A percentile compares a stretch with the other conserved stretches of the same genome.
Conservation (phyloP, 306 rosid species). For the Sindora glabra region DNA sequence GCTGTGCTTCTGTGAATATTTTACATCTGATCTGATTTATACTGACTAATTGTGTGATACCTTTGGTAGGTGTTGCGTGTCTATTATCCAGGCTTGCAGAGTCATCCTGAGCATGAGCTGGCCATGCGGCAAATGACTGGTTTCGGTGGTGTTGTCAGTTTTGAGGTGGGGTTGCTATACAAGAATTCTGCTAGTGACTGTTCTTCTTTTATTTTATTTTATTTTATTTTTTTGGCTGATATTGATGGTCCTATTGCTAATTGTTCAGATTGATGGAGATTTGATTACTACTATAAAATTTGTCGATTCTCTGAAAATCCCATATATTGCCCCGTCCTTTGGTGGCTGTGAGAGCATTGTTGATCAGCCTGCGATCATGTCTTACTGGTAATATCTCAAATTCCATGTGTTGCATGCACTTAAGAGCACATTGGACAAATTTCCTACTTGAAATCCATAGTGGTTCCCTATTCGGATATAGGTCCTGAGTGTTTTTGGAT, state of each 20-base stretch:
- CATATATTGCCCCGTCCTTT: slow-evolving; percentile 90
- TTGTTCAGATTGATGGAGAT: slow-evolving; percentile 77
- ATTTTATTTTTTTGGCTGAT: neutral
- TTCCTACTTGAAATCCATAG: no score
- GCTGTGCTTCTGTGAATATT: no score
- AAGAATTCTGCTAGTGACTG: no score
- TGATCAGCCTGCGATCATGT: slow-evolving; percentile 96
- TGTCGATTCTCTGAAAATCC: slow-evolving; percentile 78
- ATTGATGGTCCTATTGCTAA: neutral
- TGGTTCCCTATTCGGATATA: no score
- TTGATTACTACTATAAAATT: slow-evolving; percentile 55
- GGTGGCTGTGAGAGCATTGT: slow-evolving; percentile 99
- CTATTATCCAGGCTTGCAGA: slow-evolving; percentile 83
- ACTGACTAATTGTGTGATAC: slow-evolving; percentile 12
- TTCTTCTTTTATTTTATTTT: slow-evolving; percentile 5
- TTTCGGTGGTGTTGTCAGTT: slow-evolving; percentile 94
- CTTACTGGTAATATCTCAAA: slow-evolving; percentile 58
- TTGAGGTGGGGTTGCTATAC: slow-evolving; percentile 72
- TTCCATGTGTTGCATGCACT: neutral
- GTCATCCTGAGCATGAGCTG: slow-evolving; percentile 91
- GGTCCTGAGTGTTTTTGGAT: no score
- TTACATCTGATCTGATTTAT: neutral
- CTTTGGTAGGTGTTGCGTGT: slow-evolving; percentile 71
- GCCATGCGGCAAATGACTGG: slow-evolving; percentile 97
- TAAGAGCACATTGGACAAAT: no score